A percentile compares a stretch with the other conserved stretches of the same genome.
Conservation (phyloP, 2,329 filamentous ascomycete genomes). For the Grosmannia clavigera region DNA sequence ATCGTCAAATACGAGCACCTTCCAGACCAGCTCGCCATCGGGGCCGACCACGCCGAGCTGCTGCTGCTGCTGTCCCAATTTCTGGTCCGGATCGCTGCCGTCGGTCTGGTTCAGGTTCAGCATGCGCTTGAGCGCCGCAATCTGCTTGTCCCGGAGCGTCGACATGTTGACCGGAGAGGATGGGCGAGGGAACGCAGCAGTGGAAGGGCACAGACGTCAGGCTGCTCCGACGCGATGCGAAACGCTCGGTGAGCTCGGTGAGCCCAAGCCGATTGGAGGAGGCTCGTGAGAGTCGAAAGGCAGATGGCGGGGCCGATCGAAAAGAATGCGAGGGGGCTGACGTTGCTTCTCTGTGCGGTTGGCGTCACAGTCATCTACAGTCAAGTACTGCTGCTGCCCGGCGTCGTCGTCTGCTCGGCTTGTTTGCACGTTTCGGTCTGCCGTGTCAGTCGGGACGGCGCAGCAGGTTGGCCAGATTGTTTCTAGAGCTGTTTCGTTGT, state of each 20-base stretch:
- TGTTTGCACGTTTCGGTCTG: neutral
- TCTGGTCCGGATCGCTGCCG: slow-evolving; percentile 50
- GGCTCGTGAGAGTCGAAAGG: neutral
- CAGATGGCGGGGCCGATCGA: neutral
- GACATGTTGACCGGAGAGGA: slow-evolving; percentile 3
- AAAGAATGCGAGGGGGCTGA: neutral
- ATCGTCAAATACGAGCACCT: slow-evolving; percentile 90
- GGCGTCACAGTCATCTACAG: neutral
- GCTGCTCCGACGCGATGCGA: neutral
- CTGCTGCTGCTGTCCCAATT: slow-evolving; percentile 43
- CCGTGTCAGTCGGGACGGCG: neutral
- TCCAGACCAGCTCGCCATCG: slow-evolving; percentile 92
- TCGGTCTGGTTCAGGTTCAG: slow-evolving; percentile 76
- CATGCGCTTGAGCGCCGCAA: slow-evolving; percentile 68
- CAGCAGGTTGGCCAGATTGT: neutral
- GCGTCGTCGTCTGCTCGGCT: neutral
- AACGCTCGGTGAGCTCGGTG: neutral
- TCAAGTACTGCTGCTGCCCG: neutral
- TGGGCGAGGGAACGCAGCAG: neutral
- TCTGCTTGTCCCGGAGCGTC: slow-evolving; percentile 14
- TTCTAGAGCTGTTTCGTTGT: neutral
- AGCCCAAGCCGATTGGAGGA: neutral
- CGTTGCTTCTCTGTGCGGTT: neutral
- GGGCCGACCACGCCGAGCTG: slow-evolving; percentile 67
- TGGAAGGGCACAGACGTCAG: no score